Evolutionary conservation across 805 yeast species (phyloP).

Genomic region (Saccharomycopsis amapae): DNA sequence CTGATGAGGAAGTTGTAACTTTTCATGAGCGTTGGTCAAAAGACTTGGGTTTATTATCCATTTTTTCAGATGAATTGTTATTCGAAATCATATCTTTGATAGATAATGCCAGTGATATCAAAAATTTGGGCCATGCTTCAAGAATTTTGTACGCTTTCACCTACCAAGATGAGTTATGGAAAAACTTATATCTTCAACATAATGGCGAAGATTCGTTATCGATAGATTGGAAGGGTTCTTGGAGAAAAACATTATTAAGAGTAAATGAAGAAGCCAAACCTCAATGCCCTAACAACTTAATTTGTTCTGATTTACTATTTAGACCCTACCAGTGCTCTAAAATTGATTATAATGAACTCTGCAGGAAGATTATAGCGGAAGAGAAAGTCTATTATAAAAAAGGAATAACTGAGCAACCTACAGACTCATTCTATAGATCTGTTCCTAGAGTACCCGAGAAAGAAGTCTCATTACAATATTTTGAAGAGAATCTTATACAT

Average conservation of each 20-base stretch:
- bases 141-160: constrained; percentile 63
- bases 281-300: constrained; percentile 39
- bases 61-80: constrained; percentile 58
- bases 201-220: constrained; percentile 6
- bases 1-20: constrained; percentile 17
- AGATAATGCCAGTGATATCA: constrained; percentile 40
- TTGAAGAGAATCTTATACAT: constrained; percentile 39
- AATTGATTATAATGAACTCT: constrained; percentile 47
- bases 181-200: constrained; percentile 41
- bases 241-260: constrained; percentile 59
- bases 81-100: constrained; percentile 45
- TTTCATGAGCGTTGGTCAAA: constrained; percentile 22
- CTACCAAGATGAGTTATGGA: constrained; percentile 80
- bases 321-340: constrained; percentile 80
- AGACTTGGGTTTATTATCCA: constrained; percentile 48
- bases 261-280: constrained; percentile 38
- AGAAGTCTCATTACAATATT: constrained; percentile 37
- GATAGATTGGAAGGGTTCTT: constrained; percentile 58
- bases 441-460: constrained; percentile 40
- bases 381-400: constrained; percentile 29
- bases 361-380: constrained; percentile 42
- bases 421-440: constrained; percentile 17
- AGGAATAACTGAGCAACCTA: constrained; percentile 13
- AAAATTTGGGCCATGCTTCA: constrained; percentile 50
- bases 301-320: constrained; percentile 73